Percentiles rank a stretch among this genome's conserved stretches.
These are phyloP conservation scores for Gossypium sturtianum DNA, from an alignment of 345 rosid genomes.

Conservation along the genomic window DNA sequence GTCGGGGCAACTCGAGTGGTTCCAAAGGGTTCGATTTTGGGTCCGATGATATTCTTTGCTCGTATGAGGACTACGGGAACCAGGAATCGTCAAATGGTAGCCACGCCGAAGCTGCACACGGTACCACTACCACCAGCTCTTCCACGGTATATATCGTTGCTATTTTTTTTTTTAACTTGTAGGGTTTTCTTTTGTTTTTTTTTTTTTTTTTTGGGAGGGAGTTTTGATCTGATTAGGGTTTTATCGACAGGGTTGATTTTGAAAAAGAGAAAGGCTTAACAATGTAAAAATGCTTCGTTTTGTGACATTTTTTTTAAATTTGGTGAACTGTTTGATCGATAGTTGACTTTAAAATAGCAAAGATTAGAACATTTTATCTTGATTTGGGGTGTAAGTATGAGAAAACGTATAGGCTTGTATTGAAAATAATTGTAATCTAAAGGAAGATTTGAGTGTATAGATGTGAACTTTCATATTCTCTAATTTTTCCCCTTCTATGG, in stretches of 20 bases:
- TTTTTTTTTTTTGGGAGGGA: neutral
- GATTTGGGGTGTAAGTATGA: neutral
- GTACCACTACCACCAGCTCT: conserved; percentile 30
- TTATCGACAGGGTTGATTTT: neutral
- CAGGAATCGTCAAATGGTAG: conserved; percentile 70
- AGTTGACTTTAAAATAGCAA: neutral
- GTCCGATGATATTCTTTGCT: conserved; percentile 95
- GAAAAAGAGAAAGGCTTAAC: neutral
- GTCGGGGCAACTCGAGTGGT: conserved; percentile 52
- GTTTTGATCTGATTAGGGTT: conserved; percentile 8
- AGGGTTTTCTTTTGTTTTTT: neutral
- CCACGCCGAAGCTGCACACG: conserved; percentile 52
- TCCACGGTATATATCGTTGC: conserved; percentile 27
- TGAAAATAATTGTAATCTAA: neutral
- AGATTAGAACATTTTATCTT: neutral
- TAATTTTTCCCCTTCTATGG: neutral
- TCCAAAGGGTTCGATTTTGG: conserved; percentile 90
- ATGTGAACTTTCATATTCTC: neutral
- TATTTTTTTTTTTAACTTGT: neutral
- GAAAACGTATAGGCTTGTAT: neutral
- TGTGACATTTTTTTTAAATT: neutral
- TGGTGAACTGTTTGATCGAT: neutral
- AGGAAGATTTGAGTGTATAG: neutral
- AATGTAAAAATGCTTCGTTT: neutral
- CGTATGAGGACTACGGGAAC: conserved; percentile 74